A percentile compares a stretch with the other conserved stretches of the same genome.
phyloP scores from a whole-genome alignment of 768 basidiomycete species.

The Sporobolomyces pararoseus region DNA sequence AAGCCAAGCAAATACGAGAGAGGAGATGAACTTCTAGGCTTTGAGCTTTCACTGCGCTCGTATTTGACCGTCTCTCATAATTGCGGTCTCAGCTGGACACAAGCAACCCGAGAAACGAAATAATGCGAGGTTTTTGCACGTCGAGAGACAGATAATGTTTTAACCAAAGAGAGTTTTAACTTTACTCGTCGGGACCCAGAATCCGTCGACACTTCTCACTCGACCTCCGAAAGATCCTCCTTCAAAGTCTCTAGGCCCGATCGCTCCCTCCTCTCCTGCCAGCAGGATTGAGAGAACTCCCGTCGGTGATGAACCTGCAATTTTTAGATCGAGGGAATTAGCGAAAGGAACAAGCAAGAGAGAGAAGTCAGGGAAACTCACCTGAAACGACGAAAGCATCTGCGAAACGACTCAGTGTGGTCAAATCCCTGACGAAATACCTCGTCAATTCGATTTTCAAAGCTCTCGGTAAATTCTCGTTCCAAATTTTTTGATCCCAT shows the following conservation, averaged over 20 bases:
- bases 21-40: no score
- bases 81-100: no score
- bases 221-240: constrained; percentile 34
- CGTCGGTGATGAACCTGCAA: constrained; percentile 16
- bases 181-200: constrained; percentile 25
- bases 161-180: not conserved
- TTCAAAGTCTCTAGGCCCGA: constrained; percentile 37
- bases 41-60: no score
- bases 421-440: constrained; percentile 35
- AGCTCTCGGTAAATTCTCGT: constrained; percentile 14
- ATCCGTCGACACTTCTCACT: constrained; percentile 29
- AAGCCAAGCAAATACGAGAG: no score
- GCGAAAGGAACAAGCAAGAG: not conserved
- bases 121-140: no score
- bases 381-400: constrained; percentile 40
- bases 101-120: no score
- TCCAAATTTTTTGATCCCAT: constrained; percentile 23
- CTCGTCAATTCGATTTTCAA: constrained; percentile 23
- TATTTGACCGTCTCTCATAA: no score
- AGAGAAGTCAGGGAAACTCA: not conserved
- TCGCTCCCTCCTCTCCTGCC: constrained; percentile 29
- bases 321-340: not conserved
- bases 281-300: constrained; percentile 32
- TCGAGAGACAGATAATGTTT: no score
- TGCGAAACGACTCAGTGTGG: constrained; percentile 16